A percentile compares a stretch with the other conserved stretches of the same genome.
Conservation (phyloP, 352 stramenopile species). For the Pythium insidiosum region DNA sequence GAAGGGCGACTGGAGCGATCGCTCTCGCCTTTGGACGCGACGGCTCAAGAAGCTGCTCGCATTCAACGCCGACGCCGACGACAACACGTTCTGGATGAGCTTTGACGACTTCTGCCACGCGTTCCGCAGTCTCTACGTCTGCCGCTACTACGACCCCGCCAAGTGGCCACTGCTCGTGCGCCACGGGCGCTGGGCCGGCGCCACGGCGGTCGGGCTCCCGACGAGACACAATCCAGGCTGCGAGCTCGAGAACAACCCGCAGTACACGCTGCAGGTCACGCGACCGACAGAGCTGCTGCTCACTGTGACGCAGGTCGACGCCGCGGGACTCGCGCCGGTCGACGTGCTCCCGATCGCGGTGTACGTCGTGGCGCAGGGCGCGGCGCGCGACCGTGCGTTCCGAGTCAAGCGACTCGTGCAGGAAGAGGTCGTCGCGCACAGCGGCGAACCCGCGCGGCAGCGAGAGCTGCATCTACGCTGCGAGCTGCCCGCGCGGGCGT, state of each 20-base stretch:
- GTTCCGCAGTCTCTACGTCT: slow-evolving; percentile 90
- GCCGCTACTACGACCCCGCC: slow-evolving; percentile 86
- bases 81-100: slow-evolving; percentile 94
- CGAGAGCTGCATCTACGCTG: slow-evolving; percentile 79
- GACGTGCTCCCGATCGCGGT: slow-evolving; percentile 60
- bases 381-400: slow-evolving; percentile 42
- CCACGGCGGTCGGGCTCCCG: slow-evolving; percentile 79
- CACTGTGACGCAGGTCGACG: slow-evolving; percentile 79
- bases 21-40: slow-evolving; percentile 86
- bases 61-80: slow-evolving; percentile 49
- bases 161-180: slow-evolving; percentile 57
- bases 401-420: slow-evolving; percentile 53
- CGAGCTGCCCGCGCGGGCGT: slow-evolving; percentile 63
- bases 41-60: slow-evolving; percentile 76
- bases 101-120: slow-evolving; percentile 91
- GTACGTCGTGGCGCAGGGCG: slow-evolving; percentile 51
- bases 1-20: slow-evolving; percentile 91
- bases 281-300: slow-evolving; percentile 81
- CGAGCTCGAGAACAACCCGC: slow-evolving; percentile 80
- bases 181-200: slow-evolving; percentile 48
- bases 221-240: slow-evolving; percentile 79
- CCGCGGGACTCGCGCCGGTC: slow-evolving; percentile 45
- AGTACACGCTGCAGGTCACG: slow-evolving; percentile 72
- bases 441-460: slow-evolving; percentile 53
- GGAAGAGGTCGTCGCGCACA: slow-evolving; percentile 74